Percentiles rank a stretch among this genome's conserved stretches.
These are phyloP conservation scores for Corchorus olitorius DNA, from an alignment of 345 rosid genomes.

Conservation along the genomic window DNA sequence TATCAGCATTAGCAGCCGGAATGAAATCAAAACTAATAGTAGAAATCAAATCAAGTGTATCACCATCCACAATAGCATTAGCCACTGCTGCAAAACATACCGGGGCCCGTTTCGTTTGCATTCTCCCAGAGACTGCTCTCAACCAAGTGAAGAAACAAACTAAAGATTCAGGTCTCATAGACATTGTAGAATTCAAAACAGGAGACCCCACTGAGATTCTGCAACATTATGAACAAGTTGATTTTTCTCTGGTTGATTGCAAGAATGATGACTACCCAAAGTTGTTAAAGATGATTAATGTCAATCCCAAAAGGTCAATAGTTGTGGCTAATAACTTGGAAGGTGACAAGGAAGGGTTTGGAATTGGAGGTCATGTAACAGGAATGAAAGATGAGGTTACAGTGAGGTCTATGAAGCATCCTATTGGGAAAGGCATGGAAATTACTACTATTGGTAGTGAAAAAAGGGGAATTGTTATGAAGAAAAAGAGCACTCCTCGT, in stretches of 20 bases:
- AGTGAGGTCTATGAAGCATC: conserved; percentile 47
- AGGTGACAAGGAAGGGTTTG: conserved; percentile 37
- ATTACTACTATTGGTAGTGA: conserved; percentile 37
- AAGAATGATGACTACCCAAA: conserved; percentile 32
- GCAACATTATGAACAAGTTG: conserved; percentile 35
- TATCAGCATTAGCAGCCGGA: conserved; percentile 60
- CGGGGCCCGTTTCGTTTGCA: conserved; percentile 47
- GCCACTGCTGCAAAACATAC: conserved; percentile 55
- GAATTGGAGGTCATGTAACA: conserved; percentile 38
- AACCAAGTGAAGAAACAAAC: conserved; percentile 33
- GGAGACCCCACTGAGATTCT: conserved; percentile 44
- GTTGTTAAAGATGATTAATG: conserved; percentile 37
- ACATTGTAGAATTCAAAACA: conserved; percentile 42
- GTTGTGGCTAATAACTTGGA: conserved; percentile 51
- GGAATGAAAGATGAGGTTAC: conserved; percentile 31
- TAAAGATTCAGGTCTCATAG: conserved; percentile 40
- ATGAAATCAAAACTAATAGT: conserved; percentile 47
- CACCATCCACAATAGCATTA: conserved; percentile 48
- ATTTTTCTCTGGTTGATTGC: conserved; percentile 49
- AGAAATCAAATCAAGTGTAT: conserved; percentile 39
- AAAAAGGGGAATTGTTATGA: background rate
- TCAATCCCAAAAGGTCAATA: conserved; percentile 38
- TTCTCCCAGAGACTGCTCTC: conserved; percentile 39
- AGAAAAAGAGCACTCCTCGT: background rate
- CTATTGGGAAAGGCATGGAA: conserved; percentile 52